phyloP scores from a whole-genome alignment of 345 rosid species.

The rapeseed (Brassica napus) region Da-Ae NC_063440.1:14883001-14883500 shows the following conservation, averaged over 20 bases:
- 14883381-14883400: background rate
- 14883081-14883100: conserved; percentile 93
- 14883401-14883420: conserved; percentile 34
- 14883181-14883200: conserved; percentile 97
- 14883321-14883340: conserved; percentile 39
- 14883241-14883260: conserved; percentile 98
- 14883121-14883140: conserved; percentile 93
- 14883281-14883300: conserved; percentile 60
- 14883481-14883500: background rate
- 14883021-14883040: background rate
- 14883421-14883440: background rate
- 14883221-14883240: conserved; percentile 92
- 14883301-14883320: conserved; percentile 68
- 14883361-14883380: conserved; percentile 26
- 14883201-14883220: conserved; percentile 89
- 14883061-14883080: conserved; percentile 92
- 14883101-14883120: conserved; percentile 72
- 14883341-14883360: background rate
- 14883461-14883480: background rate
- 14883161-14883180: conserved; percentile 82
- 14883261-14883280: conserved; percentile 90
- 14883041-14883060: conserved; percentile 91
- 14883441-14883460: background rate
- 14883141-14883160: conserved; percentile 86
- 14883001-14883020: too few species aligned